Evolutionary conservation across 192 early-diverging fungal genomes (phyloP).

Genomic region (Spizellomyces sp.): DNA sequence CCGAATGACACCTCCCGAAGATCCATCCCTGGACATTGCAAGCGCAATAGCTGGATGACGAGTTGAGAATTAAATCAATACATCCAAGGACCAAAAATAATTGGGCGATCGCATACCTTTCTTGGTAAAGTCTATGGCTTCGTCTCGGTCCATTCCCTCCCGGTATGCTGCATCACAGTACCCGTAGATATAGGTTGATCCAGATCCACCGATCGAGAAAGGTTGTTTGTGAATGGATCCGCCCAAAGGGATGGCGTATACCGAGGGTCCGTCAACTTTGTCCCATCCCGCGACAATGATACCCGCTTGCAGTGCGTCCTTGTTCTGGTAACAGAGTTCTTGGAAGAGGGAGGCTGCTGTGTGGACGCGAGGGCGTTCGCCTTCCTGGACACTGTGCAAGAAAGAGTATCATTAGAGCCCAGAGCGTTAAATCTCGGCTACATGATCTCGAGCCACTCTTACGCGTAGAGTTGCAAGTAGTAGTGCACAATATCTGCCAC

Average conservation of each 20-base stretch:
- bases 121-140: slow-evolving; percentile 92
- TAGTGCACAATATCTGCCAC: slow-evolving; percentile 97
- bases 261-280: slow-evolving; percentile 80
- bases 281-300: slow-evolving; percentile 99
- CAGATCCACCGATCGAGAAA: slow-evolving; percentile 95
- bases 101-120: slow-evolving; percentile 63
- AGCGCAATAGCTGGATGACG: slow-evolving; percentile 73
- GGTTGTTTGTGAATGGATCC: slow-evolving; percentile 89
- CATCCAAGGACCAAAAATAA: too few relatives aligned
- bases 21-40: slow-evolving; percentile 95
- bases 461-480: slow-evolving; percentile 91
- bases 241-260: slow-evolving; percentile 90
- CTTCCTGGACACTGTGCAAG: slow-evolving; percentile 73
- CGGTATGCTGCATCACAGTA: slow-evolving; percentile 90
- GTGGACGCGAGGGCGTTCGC: slow-evolving; percentile 79
- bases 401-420: not conserved
- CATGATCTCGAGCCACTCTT: slow-evolving; percentile 30
- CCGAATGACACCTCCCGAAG: slow-evolving; percentile 94
- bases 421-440: not conserved
- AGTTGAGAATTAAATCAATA: not conserved
- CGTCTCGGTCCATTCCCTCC: slow-evolving; percentile 81
- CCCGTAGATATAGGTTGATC: slow-evolving; percentile 97
- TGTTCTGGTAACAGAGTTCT: slow-evolving; percentile 93
- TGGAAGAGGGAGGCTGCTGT: slow-evolving; percentile 91
- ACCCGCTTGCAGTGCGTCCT: slow-evolving; percentile 81